Percentiles rank a stretch among this genome's conserved stretches.
These are phyloP conservation scores for Diplodia scrobiculata DNA, from an alignment of 2,329 filamentous ascomycete genomes.

Conservation along the genomic window DNA sequence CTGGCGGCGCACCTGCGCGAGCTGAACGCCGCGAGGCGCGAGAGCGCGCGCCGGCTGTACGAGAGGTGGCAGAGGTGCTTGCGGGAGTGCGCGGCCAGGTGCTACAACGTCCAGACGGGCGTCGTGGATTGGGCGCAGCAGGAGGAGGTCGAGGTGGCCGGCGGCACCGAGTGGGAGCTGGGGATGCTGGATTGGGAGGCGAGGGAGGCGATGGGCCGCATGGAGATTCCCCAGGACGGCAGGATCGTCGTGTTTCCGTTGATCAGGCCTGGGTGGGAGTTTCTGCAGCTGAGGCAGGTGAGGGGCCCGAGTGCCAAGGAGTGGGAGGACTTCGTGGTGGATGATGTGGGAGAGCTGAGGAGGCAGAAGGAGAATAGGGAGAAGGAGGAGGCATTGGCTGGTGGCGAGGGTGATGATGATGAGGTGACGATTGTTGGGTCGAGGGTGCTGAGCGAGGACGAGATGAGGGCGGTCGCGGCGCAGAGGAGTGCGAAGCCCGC, in stretches of 20 bases:
- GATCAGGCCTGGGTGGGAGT: background rate
- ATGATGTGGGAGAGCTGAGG: conserved; percentile 6
- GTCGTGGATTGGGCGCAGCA: background rate
- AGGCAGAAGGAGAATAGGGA: background rate
- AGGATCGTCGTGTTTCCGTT: background rate
- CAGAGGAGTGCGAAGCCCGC: background rate
- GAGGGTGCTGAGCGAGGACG: background rate
- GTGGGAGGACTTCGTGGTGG: conserved; percentile 14
- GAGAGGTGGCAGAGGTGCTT: background rate
- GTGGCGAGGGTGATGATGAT: background rate
- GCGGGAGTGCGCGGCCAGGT: background rate
- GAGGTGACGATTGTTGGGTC: background rate
- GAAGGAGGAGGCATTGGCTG: background rate
- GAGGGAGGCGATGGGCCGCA: background rate
- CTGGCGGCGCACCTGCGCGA: conserved; percentile 1
- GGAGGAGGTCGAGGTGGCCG: background rate
- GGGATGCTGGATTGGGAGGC: background rate
- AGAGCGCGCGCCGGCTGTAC: background rate
- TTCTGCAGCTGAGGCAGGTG: conserved; percentile 6
- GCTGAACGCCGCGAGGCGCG: background rate
- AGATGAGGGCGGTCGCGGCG: background rate
- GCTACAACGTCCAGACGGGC: background rate
- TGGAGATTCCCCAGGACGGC: background rate
- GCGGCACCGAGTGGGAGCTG: background rate
- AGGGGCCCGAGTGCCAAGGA: conserved; percentile 4